Evolutionary conservation across 2,329 filamentous ascomycete species (phyloP), one percentile per base, ranked within the genome.

Genomic region (Cladophialophora yegresii): DNA sequence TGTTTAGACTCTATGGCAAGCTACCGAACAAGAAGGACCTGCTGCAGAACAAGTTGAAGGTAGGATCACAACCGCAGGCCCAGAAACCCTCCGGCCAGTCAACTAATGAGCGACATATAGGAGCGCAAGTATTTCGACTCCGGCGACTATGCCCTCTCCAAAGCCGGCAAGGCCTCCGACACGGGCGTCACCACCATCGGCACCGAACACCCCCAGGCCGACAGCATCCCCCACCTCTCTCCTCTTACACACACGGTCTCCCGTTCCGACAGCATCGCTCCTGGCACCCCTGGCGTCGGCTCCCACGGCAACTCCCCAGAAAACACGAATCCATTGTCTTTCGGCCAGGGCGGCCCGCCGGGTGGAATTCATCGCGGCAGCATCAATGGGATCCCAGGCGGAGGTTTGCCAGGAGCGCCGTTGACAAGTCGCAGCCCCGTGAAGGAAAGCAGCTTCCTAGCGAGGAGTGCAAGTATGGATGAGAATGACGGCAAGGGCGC

Each of bases 81-180:
- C 20, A 20, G 20, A 20, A 22, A 9, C 45, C 4, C 20, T 50
- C 22, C 9, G 26, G 20, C 33, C 28, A 13, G 9, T 22, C 32
- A 30, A 51, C 54, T 56, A 32, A 22, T 60, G 57, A 40, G 59
- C 40, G 20, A 36, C 10, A 26, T 33, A 28, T 72, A 87, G 85
- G 95, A 98, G 79, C 93, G 95, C 83, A 99, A 96, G 82, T 97
- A 96, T 82, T 97, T 97, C 79, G 92, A 97, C 82, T 95, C 90
- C 66, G 93, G 92, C 75, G 92, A 97, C 82, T 97, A 96, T 75
- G 93, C 93, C 75, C 90, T 96, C 81, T 93, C 90, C 79, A 96
- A 97, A 83, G 95, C 95, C 65, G 95, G 95, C 79, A 98, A 98
- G 82, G 92, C 92, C 77, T 91, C 93, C 75, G 90, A 95, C 75